Base-by-base conservation (phyloP, 371 early-diverging fungal species). In the Mortierella sp. region DNA sequence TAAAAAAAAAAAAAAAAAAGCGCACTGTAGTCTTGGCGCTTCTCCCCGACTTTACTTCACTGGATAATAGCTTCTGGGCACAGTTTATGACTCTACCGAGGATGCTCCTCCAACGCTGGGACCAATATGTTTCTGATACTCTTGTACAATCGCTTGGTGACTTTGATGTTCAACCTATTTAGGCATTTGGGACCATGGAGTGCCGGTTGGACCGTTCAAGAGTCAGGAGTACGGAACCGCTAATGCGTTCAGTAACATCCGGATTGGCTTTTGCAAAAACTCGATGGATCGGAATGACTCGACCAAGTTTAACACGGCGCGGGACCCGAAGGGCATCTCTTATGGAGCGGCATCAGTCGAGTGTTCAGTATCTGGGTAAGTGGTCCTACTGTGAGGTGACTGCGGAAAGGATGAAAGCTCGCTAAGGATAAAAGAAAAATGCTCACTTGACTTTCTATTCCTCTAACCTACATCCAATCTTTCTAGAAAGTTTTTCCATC, bases 161-260 rank as follows among this genome's bases (percentile, higher is more conserved):
- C n/a, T n/a, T n/a, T n/a, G n/a, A n/a, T n/a, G n/a, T n/a, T n/a
- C n/a, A n/a, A n/a, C n/a, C n/a, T n/a, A n/a, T n/a, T 47, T 57
- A 81, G 81, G 82, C 19, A 70, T 81, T 25, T 85, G 84, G 84
- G 77, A 83, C 37, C 66, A 86, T 48, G 85, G 85, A 1, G 45
- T 73, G 12, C 85, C 85, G 1, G 63, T 84, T 58, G 85, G 85
- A n/a, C 85, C 85, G 7, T 85, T 85, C 63, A 74, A 81, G 26
- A 79, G 84, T 30, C 77, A 84, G 62, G 86, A 84, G 23, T 81
- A 76, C 21, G 82, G 86, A 15, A 85, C 86, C 7, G 85, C 86
- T 7, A 81, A 83, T 50, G 81, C 85, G 4, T 85, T 85, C 62
- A 59, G 70, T 26, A 71, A 59, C 56, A 70, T 85, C 48, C 56